Evolutionary conservation across 2,329 filamentous ascomycete genomes (phyloP).

Genomic region (Fusarium nematophilum): DNA sequence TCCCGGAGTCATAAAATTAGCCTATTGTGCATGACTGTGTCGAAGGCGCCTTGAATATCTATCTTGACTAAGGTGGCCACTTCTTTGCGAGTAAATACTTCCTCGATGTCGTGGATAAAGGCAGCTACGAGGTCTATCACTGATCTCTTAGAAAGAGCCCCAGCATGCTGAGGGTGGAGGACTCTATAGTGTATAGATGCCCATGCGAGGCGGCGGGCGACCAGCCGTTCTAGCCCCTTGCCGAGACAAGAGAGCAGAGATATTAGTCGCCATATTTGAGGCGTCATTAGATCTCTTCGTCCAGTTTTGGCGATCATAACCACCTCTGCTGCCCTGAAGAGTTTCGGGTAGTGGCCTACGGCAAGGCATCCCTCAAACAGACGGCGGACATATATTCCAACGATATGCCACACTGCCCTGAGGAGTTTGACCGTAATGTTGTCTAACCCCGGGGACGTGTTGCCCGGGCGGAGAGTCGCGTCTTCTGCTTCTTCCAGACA

Average conservation of each 20-base stretch:
- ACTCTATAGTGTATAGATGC: constrained; percentile 33
- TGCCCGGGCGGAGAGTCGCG: constrained; percentile 28
- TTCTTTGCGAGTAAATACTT: constrained; percentile 17
- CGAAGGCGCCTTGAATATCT: constrained; percentile 34
- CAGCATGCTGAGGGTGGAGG: constrained; percentile 32
- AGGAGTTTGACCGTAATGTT: constrained; percentile 36
- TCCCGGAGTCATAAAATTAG: constrained; percentile 22
- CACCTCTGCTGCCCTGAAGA: too few relatives aligned
- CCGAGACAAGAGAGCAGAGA: too few relatives aligned
- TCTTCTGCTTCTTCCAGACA: constrained; percentile 25
- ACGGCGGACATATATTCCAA: constrained; percentile 8
- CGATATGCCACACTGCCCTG: constrained; percentile 10
- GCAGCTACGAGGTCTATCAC: constrained; percentile 10
- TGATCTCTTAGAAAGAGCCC: constrained; percentile 38
- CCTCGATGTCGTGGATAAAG: constrained; percentile 36
- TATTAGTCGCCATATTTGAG: constrained; percentile 38
- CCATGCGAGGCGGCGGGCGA: constrained; percentile 36
- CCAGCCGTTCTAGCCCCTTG: constrained; percentile 41
- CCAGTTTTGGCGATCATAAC: constrained; percentile 41
- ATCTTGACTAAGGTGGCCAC: constrained; percentile 29
- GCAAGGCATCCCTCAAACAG: constrained; percentile 32
- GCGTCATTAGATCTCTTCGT: constrained; percentile 29
- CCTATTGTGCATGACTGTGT: constrained; percentile 32
- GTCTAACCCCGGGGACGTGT: constrained; percentile 35
- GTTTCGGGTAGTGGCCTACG: constrained; percentile 33